phyloP scores from a whole-genome alignment of 495 filamentous ascomycete species.

The Lophium mytilinum region DNA sequence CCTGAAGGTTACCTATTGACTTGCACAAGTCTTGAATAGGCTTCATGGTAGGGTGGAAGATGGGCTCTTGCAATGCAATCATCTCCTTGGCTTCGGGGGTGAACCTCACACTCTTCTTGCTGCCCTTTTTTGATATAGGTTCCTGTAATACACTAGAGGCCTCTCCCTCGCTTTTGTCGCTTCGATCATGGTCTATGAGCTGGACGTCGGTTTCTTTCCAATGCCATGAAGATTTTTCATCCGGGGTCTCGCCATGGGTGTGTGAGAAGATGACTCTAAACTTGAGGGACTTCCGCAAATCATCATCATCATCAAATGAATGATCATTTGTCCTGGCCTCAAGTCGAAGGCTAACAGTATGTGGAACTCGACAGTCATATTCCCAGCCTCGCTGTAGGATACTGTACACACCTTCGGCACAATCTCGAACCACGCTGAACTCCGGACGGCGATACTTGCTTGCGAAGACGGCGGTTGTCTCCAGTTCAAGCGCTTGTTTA shows the following conservation, averaged over 20 bases:
- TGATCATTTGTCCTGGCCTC: constrained; percentile 1
- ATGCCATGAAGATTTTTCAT: not conserved
- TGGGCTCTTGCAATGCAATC: too few relatives aligned
- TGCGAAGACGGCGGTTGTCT: not conserved
- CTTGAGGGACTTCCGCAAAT: constrained; percentile 21
- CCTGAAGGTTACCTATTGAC: constrained; percentile 1
- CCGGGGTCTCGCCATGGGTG: not conserved
- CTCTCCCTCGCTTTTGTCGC: too few relatives aligned
- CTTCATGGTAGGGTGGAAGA: not conserved
- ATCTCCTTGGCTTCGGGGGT: too few relatives aligned
- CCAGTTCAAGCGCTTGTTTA: constrained; percentile 10
- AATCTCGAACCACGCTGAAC: constrained; percentile 1
- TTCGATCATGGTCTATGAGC: constrained; percentile 2
- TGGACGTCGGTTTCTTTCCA: constrained; percentile 21
- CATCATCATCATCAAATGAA: constrained; percentile 6
- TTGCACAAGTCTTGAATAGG: constrained; percentile 12
- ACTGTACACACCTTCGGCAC: not conserved
- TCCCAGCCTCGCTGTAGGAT: not conserved
- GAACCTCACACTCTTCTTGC: too few relatives aligned
- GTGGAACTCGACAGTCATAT: constrained; percentile 2
- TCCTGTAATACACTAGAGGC: too few relatives aligned
- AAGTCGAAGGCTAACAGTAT: constrained; percentile 10
- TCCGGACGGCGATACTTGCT: constrained; percentile 2
- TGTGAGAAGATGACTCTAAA: constrained; percentile 23
- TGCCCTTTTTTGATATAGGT: too few relatives aligned